Conservation (phyloP, 208 protist genomes). For the Borovskyia barvae region DNA sequence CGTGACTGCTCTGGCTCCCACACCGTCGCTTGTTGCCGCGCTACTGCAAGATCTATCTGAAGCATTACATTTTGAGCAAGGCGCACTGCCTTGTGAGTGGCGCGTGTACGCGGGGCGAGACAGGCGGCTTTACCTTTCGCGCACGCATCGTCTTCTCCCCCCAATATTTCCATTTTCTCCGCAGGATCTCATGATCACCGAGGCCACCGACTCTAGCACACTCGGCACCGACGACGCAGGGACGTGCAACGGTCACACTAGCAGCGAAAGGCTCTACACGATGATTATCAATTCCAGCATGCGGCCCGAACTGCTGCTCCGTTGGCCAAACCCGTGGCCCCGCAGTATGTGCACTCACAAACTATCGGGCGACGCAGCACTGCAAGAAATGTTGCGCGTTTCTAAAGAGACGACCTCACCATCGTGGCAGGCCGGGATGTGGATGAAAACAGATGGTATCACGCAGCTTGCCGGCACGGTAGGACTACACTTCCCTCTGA, state of each 20-base stretch:
- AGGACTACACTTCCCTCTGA: slow-evolving; percentile 52
- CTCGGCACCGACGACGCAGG: no score
- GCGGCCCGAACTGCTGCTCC: slow-evolving; percentile 14
- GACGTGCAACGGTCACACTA: no score
- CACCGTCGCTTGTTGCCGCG: slow-evolving; percentile 20
- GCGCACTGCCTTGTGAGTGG: slow-evolving; percentile 28
- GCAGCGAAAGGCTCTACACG: no score
- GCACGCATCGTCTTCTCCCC: slow-evolving; percentile 48
- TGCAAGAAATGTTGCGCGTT: no score
- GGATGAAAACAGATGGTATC: slow-evolving; percentile 46
- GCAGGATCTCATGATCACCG: background rate
- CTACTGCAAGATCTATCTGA: slow-evolving; percentile 29
- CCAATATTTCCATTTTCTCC: slow-evolving; percentile 20
- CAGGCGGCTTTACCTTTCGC: slow-evolving; percentile 67
- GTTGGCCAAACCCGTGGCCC: slow-evolving; percentile 11
- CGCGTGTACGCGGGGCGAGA: slow-evolving; percentile 35
- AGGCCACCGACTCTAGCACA: background rate
- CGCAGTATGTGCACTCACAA: background rate
- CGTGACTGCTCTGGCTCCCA: no score
- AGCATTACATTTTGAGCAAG: slow-evolving; percentile 33
- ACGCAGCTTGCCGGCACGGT: slow-evolving; percentile 52
- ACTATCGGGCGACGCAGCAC: no score
- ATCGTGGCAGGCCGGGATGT: slow-evolving; percentile 23
- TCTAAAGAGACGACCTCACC: no score
- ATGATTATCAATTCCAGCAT: no score